Conservation (phyloP, 768 basidiomycete species). For the Russula dissimulans region DNA sequence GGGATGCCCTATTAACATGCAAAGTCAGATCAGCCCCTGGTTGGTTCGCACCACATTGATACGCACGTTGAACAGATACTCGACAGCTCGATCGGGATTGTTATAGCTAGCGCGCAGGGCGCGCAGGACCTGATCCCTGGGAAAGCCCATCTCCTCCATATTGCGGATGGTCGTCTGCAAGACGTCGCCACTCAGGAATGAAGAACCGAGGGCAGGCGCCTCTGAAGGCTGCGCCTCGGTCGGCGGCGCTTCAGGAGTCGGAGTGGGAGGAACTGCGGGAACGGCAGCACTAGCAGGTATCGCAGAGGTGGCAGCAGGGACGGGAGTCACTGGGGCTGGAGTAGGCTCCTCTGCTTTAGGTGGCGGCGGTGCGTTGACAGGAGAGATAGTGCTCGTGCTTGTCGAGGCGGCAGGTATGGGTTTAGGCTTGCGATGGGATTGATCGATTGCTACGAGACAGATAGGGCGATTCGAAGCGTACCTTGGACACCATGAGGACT, state of each 20-base stretch:
- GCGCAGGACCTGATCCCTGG: slow-evolving; percentile 70
- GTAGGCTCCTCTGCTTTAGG: slow-evolving; percentile 24
- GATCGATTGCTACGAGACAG: not conserved
- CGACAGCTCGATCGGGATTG: slow-evolving; percentile 96
- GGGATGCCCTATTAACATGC: slow-evolving; percentile 61
- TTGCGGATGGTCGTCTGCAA: slow-evolving; percentile 70
- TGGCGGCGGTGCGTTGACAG: slow-evolving; percentile 23
- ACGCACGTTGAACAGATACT: slow-evolving; percentile 88
- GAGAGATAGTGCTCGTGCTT: slow-evolving; percentile 25
- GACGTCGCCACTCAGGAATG: slow-evolving; percentile 68
- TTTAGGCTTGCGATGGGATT: slow-evolving; percentile 40
- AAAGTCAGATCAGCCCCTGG: slow-evolving; percentile 9
- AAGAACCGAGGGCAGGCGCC: slow-evolving; percentile 35
- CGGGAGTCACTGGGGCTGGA: slow-evolving; percentile 24
- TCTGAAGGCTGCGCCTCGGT: slow-evolving; percentile 1
- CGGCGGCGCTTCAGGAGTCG: slow-evolving; percentile 26
- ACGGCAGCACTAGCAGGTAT: slow-evolving; percentile 27
- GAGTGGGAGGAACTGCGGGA: slow-evolving; percentile 25
- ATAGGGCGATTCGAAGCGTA: slow-evolving; percentile 27
- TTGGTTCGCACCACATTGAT: not conserved
- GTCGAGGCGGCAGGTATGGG: slow-evolving; percentile 33
- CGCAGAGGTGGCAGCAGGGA: slow-evolving; percentile 29
- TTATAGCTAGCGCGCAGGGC: slow-evolving; percentile 92
- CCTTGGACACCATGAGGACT: slow-evolving; percentile 99
- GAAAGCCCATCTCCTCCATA: slow-evolving; percentile 94